Evolutionary conservation across 2,329 filamentous ascomycete genomes (phyloP), one percentile per base, ranked within the genome.

Genomic region (Cladophialophora exuberans): DNA sequence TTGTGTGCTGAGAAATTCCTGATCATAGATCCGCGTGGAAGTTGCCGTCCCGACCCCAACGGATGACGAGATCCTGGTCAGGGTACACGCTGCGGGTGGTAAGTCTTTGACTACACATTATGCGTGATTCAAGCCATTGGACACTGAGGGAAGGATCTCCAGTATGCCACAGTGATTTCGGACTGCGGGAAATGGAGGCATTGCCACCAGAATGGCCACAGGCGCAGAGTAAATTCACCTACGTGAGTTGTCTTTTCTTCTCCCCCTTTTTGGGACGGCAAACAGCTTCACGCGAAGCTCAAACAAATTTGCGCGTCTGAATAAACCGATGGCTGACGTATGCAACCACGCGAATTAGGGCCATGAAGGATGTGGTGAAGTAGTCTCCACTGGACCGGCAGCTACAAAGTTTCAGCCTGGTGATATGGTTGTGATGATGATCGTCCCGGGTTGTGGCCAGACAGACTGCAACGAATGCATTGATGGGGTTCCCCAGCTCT

Each of bases 291-390:
- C n/a, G n/a, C n/a, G n/a, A n/a, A n/a, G n/a, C n/a, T n/a, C n/a
- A n/a, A n/a, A n/a, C n/a, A n/a, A n/a, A n/a, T n/a, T n/a, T n/a
- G n/a, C n/a, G n/a, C n/a, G n/a, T n/a, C 20, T 43, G 48, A 13
- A 47, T 47, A 47, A 31, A n/a, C 15, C 23, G 48, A 48, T 20
- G 9, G 41, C 3, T 11, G 2, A 28, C 11, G 17, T 20, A 44
- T 3, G 10, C 9, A n/a, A 44, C 20, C 6, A 53, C 23, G 48
- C 43, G 11, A 13, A 15, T 25, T 13, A 54, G 52, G 62, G 62
- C 11, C 62, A 64, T 25, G 62, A 64, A 49, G 53, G 57, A 10
- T 57, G 60, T 25, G 62, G 62, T 3, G 47, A 61, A 7, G 50
- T 62, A 25, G 51, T 56, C 10, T 44, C 50, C 4, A 38, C 60